Evolutionary conservation across 495 filamentous ascomycete genomes (phyloP).

Genomic region (Xylaria longipes): DNA sequence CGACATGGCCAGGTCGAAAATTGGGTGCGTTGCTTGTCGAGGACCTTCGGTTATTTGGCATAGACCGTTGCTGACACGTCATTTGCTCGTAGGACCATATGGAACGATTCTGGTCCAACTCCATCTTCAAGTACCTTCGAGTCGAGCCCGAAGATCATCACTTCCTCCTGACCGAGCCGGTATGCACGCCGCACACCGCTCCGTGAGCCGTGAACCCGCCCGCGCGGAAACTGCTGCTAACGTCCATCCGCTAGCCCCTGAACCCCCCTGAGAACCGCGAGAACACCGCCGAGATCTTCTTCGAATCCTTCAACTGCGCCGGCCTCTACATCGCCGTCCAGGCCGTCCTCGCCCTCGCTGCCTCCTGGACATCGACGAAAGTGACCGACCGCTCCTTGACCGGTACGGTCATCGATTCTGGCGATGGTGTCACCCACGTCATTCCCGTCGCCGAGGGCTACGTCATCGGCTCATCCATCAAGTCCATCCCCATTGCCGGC

Average conservation of each 20-base stretch:
- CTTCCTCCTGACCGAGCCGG: constrained; percentile 96
- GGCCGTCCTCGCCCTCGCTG: constrained; percentile 93
- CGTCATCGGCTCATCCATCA: constrained; percentile 98
- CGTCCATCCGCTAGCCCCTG: constrained; percentile 67
- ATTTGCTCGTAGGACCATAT: constrained; percentile 75
- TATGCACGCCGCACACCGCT: constrained; percentile 46
- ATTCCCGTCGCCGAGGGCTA: constrained; percentile 99
- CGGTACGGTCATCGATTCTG: constrained; percentile 96
- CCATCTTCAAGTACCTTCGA: constrained; percentile 98
- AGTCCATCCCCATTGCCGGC: constrained; percentile 96
- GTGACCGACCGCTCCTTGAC: constrained; percentile 96
- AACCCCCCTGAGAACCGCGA: constrained; percentile 99
- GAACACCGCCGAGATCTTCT: constrained; percentile 99
- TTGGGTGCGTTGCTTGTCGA: constrained; percentile 64
- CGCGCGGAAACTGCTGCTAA: constrained; percentile 30
- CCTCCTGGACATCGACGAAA: constrained; percentile 98
- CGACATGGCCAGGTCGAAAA: constrained; percentile 98
- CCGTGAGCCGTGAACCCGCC: neutral
- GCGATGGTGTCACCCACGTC: constrained; percentile 97
- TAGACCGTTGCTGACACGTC: constrained; percentile 32
- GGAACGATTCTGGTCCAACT: constrained; percentile 99
- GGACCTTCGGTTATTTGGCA: neutral
- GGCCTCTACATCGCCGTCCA: constrained; percentile 99
- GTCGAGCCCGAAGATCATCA: constrained; percentile 98
- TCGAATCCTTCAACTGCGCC: constrained; percentile 99